phyloP scores from a whole-genome alignment of 139 green algal genomes.

The Closterium sp. region DNA sequence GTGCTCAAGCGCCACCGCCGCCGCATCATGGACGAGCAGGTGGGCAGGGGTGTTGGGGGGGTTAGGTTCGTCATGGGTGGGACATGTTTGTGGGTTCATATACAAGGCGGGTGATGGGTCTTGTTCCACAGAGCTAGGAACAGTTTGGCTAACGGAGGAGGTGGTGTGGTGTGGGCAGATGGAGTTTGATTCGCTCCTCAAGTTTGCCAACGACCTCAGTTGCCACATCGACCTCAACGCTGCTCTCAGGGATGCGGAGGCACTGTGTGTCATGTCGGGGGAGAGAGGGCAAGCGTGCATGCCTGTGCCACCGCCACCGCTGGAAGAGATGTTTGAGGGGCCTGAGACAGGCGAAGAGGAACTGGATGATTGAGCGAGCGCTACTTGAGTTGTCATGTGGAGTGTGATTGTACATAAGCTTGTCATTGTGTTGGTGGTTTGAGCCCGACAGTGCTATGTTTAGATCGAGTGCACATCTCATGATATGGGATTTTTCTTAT shows the following conservation, averaged over 20 bases:
- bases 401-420: too few species aligned
- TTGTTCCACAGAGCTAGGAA: neutral
- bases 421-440: too few species aligned
- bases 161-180: constrained; percentile 27
- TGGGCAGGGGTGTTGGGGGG: neutral
- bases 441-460: too few species aligned
- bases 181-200: constrained; percentile 78
- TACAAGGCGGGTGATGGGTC: neutral
- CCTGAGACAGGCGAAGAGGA: neutral
- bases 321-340: constrained; percentile 7
- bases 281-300: constrained; percentile 32
- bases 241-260: constrained; percentile 67
- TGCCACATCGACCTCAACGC: constrained; percentile 64
- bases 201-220: constrained; percentile 65
- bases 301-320: constrained; percentile 11
- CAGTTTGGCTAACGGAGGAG: neutral
- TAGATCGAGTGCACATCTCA: too few species aligned
- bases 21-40: constrained; percentile 58
- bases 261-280: constrained; percentile 50
- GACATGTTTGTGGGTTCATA: neutral
- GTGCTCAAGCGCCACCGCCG: constrained; percentile 74
- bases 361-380: neutral
- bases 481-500: too few species aligned
- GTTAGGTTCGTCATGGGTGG: neutral
- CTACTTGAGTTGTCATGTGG: neutral